Evolutionary conservation across 2,329 filamentous ascomycete genomes (phyloP).

Genomic region (Tolypocladium capitatum): DNA sequence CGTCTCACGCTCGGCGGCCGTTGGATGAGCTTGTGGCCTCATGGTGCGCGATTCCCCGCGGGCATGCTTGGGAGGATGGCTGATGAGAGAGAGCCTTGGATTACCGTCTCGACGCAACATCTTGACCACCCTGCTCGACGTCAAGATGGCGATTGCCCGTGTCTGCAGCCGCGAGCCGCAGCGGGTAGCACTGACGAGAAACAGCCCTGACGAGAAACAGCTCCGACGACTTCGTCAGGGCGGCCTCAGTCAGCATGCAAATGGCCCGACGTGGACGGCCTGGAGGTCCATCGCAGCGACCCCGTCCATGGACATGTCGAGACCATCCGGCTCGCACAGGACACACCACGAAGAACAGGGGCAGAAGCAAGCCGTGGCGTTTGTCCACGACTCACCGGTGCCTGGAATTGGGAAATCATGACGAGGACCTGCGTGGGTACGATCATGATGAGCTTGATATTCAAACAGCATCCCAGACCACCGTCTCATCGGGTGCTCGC

Average conservation of each 20-base stretch:
- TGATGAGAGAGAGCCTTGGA: not conserved
- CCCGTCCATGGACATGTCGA: not conserved
- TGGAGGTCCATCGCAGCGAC: conserved; percentile 2
- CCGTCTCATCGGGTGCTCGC: no score
- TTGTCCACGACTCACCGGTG: no score
- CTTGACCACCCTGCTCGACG: not conserved
- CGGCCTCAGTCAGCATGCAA: not conserved
- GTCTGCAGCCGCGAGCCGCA: not conserved
- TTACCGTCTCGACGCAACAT: not conserved
- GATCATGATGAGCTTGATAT: no score
- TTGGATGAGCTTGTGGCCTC: no score
- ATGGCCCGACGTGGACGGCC: not conserved
- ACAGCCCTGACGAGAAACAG: not conserved
- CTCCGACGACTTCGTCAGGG: not conserved
- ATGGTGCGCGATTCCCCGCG: no score
- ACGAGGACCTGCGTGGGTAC: no score
- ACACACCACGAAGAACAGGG: no score
- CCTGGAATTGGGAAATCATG: no score
- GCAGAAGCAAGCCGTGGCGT: no score
- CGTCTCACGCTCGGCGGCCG: not conserved
- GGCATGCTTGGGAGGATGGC: not conserved
- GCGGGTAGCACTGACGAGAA: not conserved
- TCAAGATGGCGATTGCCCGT: not conserved
- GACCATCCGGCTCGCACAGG: no score
- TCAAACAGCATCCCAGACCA: no score